These are phyloP conservation scores for Colletotrichum sp. DNA, from an alignment of 2,329 filamentous ascomycete genomes.

Conservation along the genomic window DNA sequence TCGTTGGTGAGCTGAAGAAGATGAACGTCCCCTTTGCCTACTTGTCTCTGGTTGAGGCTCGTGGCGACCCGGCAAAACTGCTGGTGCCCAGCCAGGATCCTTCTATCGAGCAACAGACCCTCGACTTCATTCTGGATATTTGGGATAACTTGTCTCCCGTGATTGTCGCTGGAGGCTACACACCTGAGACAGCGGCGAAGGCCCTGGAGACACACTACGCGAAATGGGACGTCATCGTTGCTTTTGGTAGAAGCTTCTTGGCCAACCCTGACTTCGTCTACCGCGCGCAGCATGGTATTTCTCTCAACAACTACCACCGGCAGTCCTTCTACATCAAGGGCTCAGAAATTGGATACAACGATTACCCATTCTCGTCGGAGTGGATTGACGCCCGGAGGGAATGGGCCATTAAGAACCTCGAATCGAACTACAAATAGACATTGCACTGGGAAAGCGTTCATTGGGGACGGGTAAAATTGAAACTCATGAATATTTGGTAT, in stretches of 20 bases:
- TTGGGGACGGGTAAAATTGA: neutral
- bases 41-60: slow-evolving; percentile 31
- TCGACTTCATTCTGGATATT: slow-evolving; percentile 33
- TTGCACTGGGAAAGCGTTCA: neutral
- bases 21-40: slow-evolving; percentile 29
- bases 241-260: slow-evolving; percentile 31
- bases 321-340: slow-evolving; percentile 26
- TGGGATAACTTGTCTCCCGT: slow-evolving; percentile 32
- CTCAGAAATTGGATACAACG: slow-evolving; percentile 8
- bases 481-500: neutral
- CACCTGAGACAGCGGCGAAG: slow-evolving; percentile 15
- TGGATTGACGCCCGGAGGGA: slow-evolving; percentile 3
- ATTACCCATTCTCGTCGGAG: slow-evolving; percentile 1
- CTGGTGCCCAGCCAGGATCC: slow-evolving; percentile 43
- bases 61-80: slow-evolving; percentile 24
- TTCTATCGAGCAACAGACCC: slow-evolving; percentile 25
- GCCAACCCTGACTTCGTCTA: slow-evolving; percentile 33
- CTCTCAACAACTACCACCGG: slow-evolving; percentile 28
- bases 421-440: neutral
- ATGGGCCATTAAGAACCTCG: neutral
- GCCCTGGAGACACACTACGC: slow-evolving; percentile 28
- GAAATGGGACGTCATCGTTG: slow-evolving; percentile 33
- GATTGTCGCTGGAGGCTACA: slow-evolving; percentile 30
- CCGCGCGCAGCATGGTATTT: slow-evolving; percentile 26
- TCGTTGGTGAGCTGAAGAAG: slow-evolving; percentile 30